Evolutionary conservation across 192 early-diverging fungal genomes (phyloP), one percentile per base, ranked within the genome.

Genomic region (Backusella luteola): DNA sequence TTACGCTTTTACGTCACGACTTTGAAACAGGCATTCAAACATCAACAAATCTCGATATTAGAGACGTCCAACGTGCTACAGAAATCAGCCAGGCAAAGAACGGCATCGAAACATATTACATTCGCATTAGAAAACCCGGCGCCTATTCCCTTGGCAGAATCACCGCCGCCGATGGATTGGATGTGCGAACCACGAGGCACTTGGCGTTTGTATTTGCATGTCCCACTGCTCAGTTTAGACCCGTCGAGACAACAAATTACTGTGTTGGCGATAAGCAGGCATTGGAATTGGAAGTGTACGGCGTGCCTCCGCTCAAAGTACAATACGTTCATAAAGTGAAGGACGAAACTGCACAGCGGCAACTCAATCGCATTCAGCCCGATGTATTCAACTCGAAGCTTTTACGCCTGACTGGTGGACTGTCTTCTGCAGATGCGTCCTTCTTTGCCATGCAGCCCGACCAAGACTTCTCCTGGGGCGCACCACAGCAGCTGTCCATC

Each of bases 281-380:
- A 29, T 46, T 83, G 1, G 53, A 80, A 0, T 35, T 86, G 42
- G 35, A 77, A 6, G 73, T 86, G 5, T 19, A 73, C 11, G 85
- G 85, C 69, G 81, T 86, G 1, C 85, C 85, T 21, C 85, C 85
- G 15, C 79, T 86, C 12, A 83, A 69, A 41, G 76, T 86, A 0
- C 52, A 76, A 14, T 84, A 84, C 71, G 72, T 63, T 35, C 46
- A 75, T 53, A 36, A 36, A 19, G 39, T 79, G 3, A 69, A 69
- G 7, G 34, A 32, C 1, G 29, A 32, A 15, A 38, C 17, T 1
- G 34, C 68, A 3, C 53, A 39, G 11, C 68, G 78, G 35, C 71
- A 80, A 70, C 71, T 86, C 26, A 73, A 84, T 46, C 74, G 77
- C 44, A 79, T 86, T 35, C 79, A 79, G 26, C 73, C 79, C 5